phyloP scores from a whole-genome alignment of 768 basidiomycete genomes.

The Tephrocybe sp. region DNA sequence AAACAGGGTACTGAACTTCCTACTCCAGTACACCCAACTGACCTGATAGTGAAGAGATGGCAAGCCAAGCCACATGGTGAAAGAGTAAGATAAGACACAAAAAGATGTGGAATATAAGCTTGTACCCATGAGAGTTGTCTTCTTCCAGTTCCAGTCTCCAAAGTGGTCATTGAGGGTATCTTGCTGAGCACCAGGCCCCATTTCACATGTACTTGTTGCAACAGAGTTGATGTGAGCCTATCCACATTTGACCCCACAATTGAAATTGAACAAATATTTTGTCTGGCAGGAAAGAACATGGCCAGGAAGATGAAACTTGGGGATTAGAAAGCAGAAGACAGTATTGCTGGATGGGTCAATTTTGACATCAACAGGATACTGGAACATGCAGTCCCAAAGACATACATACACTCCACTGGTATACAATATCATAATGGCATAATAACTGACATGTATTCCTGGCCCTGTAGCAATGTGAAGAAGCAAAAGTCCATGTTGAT shows the following conservation, averaged over 20 bases:
- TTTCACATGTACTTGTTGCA: constrained; percentile 28
- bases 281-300: constrained; percentile 23
- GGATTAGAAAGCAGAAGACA: constrained; percentile 17
- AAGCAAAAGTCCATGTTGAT: no score
- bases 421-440: no score
- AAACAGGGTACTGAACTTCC: constrained; percentile 6
- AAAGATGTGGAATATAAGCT: no score
- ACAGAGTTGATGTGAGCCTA: constrained; percentile 27
- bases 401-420: constrained; percentile 2
- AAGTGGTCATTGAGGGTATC: constrained; percentile 26
- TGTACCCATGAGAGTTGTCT: constrained; percentile 18
- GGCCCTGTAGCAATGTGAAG: no score
- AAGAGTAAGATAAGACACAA: no score
- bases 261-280: constrained; percentile 19
- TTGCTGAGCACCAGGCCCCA: constrained; percentile 29
- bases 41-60: background rate
- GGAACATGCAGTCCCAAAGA: constrained; percentile 12
- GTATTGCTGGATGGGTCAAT: background rate
- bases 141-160: constrained; percentile 19
- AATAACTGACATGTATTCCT: no score
- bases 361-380: background rate
- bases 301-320: constrained; percentile 26
- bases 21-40: constrained; percentile 1
- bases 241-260: constrained; percentile 22
- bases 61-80: background rate